Conservation (phyloP, 2,329 filamentous ascomycete species). For the Scytalidium sp. region DNA sequence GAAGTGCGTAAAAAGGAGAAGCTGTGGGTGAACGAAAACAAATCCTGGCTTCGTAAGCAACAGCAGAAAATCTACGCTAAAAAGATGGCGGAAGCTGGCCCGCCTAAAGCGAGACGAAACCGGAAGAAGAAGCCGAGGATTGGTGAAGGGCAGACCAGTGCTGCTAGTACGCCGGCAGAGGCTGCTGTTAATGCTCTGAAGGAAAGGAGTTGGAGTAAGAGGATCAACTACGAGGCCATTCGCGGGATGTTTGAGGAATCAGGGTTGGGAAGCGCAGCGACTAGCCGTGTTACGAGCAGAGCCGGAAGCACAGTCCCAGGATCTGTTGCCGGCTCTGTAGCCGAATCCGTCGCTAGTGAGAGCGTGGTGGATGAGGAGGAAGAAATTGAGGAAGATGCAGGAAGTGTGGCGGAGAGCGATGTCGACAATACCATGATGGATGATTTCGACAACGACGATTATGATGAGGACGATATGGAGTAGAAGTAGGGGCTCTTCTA, state of each 20-base stretch:
- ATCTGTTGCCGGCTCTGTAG: background rate
- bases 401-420: background rate
- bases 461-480: background rate
- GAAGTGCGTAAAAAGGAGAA: conserved; percentile 83
- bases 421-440: background rate
- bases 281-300: conserved; percentile 43
- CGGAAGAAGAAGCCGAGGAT: conserved; percentile 55
- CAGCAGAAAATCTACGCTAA: conserved; percentile 79
- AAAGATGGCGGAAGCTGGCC: conserved; percentile 56
- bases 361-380: background rate
- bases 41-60: conserved; percentile 84
- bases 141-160: conserved; percentile 62
- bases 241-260: conserved; percentile 50
- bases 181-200: conserved; percentile 67
- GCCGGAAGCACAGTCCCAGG: conserved; percentile 28
- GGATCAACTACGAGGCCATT: conserved; percentile 70
- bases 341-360: background rate
- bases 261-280: conserved; percentile 47
- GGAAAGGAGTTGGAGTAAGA: conserved; percentile 66
- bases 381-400: background rate
- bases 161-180: conserved; percentile 66
- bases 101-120: conserved; percentile 55
- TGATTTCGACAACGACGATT: background rate
- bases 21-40: conserved; percentile 93
- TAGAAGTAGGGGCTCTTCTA: background rate